Percentiles rank a stretch among this genome's conserved stretches.
Conservation (phyloP, 768 basidiomycete genomes). For the Macrolepiota albuminosa region DNA sequence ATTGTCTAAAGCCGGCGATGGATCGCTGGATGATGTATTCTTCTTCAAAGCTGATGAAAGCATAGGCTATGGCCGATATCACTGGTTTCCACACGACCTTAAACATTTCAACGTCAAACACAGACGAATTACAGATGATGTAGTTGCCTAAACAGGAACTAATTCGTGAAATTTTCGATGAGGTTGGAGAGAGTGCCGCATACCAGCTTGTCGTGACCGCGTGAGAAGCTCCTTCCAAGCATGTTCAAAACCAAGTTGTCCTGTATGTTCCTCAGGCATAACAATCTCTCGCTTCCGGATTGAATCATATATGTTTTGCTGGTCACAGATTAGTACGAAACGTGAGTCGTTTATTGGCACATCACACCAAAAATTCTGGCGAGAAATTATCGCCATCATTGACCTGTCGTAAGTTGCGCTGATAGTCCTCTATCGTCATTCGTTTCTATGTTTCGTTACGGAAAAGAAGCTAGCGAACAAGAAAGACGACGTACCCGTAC, state of each 20-base stretch:
- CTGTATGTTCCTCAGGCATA: constrained; percentile 96
- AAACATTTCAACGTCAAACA: constrained; percentile 93
- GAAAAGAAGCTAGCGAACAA: not conserved
- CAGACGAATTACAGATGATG: constrained; percentile 72
- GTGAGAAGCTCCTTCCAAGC: constrained; percentile 95
- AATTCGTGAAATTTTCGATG: not conserved
- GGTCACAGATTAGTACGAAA: constrained; percentile 5
- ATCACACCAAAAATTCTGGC: constrained; percentile 73
- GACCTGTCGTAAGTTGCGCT: constrained; percentile 86
- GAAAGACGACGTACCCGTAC: constrained; percentile 53
- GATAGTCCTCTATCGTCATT: constrained; percentile 95
- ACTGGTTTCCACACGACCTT: constrained; percentile 88
- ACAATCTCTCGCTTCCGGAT: constrained; percentile 93
- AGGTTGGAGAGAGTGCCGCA: constrained; percentile 11
- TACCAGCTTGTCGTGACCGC: constrained; percentile 78
- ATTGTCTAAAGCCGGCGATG: constrained; percentile 95
- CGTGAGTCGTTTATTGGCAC: not conserved
- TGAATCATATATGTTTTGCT: constrained; percentile 91
- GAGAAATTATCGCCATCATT: constrained; percentile 85
- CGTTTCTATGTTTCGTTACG: constrained; percentile 60
- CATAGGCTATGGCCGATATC: constrained; percentile 91
- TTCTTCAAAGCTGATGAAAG: constrained; percentile 94
- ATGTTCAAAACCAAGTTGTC: constrained; percentile 95
- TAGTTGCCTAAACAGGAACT: constrained; percentile 45
- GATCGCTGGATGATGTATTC: constrained; percentile 95